phyloP scores from a whole-genome alignment of 805 yeast species.

The Pichia gijzeniarum region DNA sequence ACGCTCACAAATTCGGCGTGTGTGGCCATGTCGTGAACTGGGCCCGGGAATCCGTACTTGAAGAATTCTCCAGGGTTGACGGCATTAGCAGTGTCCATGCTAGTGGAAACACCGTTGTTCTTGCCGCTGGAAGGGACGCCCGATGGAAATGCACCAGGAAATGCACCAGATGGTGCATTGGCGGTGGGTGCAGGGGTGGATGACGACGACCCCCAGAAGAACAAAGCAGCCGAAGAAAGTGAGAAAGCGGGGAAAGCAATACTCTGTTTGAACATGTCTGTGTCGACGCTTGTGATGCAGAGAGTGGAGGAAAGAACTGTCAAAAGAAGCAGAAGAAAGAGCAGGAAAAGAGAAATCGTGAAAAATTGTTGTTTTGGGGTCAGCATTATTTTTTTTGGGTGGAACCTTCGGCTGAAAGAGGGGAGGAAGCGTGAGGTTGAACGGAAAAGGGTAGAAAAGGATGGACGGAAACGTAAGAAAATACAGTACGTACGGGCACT shows the following conservation, averaged over 20 bases:
- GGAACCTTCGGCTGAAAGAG: not conserved
- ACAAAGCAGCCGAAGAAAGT: slow-evolving; percentile 23
- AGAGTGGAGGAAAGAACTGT: not conserved
- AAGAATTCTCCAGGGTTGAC: slow-evolving; percentile 78
- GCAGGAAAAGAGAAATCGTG: not conserved
- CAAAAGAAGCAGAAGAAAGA: not conserved
- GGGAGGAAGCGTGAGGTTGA: too few relatives aligned
- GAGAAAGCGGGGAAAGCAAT: slow-evolving; percentile 17
- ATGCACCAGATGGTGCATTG: not conserved
- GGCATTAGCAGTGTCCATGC: slow-evolving; percentile 21
- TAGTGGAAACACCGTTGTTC: not conserved
- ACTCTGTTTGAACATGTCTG: slow-evolving; percentile 14
- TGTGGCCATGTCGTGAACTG: slow-evolving; percentile 73
- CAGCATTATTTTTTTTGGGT: not conserved
- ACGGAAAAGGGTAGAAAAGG: too few relatives aligned
- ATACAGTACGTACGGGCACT: too few relatives aligned
- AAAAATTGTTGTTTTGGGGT: not conserved
- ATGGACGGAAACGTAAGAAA: too few relatives aligned
- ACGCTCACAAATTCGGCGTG: slow-evolving; percentile 78
- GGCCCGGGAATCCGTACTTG: slow-evolving; percentile 93
- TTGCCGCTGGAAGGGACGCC: slow-evolving; percentile 11
- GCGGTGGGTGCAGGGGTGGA: slow-evolving; percentile 16
- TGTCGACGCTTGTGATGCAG: not conserved
- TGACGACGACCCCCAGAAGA: slow-evolving; percentile 26
- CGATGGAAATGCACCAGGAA: slow-evolving; percentile 5